These are phyloP conservation scores for Dothideomycetes sp. DNA, from an alignment of 2,329 filamentous ascomycete genomes.

Conservation along the genomic window DNA sequence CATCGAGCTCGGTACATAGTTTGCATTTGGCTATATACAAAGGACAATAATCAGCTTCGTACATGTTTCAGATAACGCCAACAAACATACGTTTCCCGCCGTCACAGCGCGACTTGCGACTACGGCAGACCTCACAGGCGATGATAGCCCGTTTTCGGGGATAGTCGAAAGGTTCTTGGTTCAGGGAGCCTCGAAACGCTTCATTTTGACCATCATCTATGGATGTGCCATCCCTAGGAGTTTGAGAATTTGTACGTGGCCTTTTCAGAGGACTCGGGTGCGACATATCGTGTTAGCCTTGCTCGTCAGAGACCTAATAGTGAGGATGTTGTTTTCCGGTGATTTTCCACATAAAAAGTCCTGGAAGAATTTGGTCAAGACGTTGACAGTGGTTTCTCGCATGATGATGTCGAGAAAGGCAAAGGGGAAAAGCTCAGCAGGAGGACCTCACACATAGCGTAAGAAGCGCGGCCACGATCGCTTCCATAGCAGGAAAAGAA, in stretches of 20 bases:
- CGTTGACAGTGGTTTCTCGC: too few relatives aligned
- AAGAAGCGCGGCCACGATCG: too few relatives aligned
- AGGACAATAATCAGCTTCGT: constrained; percentile 26
- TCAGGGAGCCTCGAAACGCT: neutral
- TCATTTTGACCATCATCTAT: constrained; percentile 1
- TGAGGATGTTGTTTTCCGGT: too few relatives aligned
- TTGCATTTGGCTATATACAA: constrained; percentile 63
- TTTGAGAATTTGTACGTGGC: constrained; percentile 2
- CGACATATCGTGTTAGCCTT: too few relatives aligned
- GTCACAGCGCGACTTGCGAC: constrained; percentile 26
- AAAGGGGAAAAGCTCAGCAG: too few relatives aligned
- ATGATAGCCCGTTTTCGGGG: constrained; percentile 26
- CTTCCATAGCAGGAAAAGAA: too few relatives aligned
- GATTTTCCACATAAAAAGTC: too few relatives aligned
- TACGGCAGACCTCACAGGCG: constrained; percentile 27
- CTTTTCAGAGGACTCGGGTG: constrained; percentile 7
- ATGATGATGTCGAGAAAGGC: too few relatives aligned
- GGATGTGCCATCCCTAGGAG: neutral
- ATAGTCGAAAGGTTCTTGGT: constrained; percentile 24
- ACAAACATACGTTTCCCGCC: constrained; percentile 17
- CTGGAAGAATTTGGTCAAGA: too few relatives aligned
- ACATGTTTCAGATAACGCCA: neutral
- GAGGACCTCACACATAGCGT: too few relatives aligned
- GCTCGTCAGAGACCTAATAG: too few relatives aligned
- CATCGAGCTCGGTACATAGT: constrained; percentile 71